Evolutionary conservation across 2,329 filamentous ascomycete species (phyloP), one percentile per base, ranked within the genome.

Genomic region (Zelopaecilomyces penicillatus): DNA sequence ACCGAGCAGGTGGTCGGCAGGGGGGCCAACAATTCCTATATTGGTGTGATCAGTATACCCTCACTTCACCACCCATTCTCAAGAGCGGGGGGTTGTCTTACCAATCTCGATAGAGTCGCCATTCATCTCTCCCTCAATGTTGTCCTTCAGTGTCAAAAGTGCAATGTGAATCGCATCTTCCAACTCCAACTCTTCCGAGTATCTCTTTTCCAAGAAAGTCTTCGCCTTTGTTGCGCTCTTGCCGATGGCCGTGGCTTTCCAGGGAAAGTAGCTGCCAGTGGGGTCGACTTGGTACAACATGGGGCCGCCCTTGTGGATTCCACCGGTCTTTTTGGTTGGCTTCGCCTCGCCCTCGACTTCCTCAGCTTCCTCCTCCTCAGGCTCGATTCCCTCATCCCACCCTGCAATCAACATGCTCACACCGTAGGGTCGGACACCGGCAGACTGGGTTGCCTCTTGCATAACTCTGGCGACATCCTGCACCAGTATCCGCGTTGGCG

Each of bases 161-260:
- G 93, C 93, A 72, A 98, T 98, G 69, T 98, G 93, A 56, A 98
- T 93, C 7, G 93, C 93, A 68, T 98, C 93, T 70, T 98, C 93
- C 52, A 98, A 74, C 76, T 98, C 93, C 62, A 98, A 71, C 35
- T 90, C 90, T 64, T 98, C 93, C 4, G 90, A 96, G 71, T 97
- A 98, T 69, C 93, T 78, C 83, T 98, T 98, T 78, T 98, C 93
- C 64, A 98, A 70, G 73, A 98, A 98, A 0, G 93, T 98, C 81
- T 98, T 98, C 45, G 93, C 93, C 60, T 89, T 95, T 35, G 93
- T 95, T 43, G 93, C 93, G 63, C 90, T 95, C 80, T 98, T 98
- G 61, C 93, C 93, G 61, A 98, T 98, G 42, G 93, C 93, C 40
- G 93, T 98, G 36, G 93, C 93, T 76, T 98, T 98, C 93, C 93